Conservation (phyloP, 2,329 filamentous ascomycete genomes). For the Colletotrichum graminicola region DNA sequence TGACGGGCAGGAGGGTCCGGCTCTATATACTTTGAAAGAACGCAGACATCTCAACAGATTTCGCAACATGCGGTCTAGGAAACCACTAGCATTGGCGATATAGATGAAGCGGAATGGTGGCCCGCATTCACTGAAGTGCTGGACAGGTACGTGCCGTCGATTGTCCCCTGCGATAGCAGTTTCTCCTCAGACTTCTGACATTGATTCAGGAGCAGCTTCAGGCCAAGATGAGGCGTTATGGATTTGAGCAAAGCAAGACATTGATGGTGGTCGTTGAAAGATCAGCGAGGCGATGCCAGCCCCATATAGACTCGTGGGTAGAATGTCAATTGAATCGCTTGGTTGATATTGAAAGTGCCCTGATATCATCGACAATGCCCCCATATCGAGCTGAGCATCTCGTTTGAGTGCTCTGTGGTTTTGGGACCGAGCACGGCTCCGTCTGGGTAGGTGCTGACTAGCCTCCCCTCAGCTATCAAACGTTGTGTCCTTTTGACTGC, state of each 20-base stretch:
- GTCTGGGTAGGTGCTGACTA: background rate
- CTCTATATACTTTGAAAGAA: constrained; percentile 21
- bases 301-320: background rate
- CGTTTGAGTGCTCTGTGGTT: background rate
- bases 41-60: background rate
- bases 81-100: background rate
- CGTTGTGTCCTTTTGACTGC: background rate
- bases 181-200: background rate
- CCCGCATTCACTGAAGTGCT: background rate
- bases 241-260: too few species aligned
- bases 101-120: background rate
- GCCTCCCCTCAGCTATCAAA: background rate
- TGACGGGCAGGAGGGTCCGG: constrained; percentile 26
- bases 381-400: too few species aligned
- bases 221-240: background rate
- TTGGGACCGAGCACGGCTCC: too few species aligned
- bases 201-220: background rate
- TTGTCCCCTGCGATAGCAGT: background rate
- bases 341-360: background rate
- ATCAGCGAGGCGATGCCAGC: too few species aligned
- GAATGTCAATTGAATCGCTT: background rate
- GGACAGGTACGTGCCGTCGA: too few species aligned
- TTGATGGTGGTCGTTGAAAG: background rate
- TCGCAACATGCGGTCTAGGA: background rate
- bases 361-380: background rate